A percentile compares a stretch with the other conserved stretches of the same genome.
Evolutionary conservation across 192 early-diverging fungal genomes (phyloP).

Genomic region (Umbelopsis vinacea): DNA sequence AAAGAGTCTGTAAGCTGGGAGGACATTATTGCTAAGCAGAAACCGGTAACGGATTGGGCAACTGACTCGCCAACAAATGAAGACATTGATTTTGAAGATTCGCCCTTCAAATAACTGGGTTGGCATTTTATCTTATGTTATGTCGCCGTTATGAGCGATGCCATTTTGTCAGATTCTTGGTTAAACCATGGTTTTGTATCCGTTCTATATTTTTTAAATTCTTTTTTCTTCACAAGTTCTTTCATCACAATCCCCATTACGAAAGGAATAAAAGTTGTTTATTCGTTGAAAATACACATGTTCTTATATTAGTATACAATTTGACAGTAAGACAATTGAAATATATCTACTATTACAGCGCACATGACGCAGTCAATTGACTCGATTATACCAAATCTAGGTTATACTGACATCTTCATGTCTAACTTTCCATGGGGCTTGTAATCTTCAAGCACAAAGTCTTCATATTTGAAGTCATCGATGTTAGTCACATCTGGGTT

Average conservation of each 20-base stretch:
- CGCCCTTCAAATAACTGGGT: background rate
- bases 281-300: too few relatives aligned
- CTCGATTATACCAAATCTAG: background rate
- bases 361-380: background rate
- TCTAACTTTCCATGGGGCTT: conserved; percentile 83
- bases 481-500: conserved; percentile 57
- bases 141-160: background rate
- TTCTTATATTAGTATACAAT: background rate
- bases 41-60: conserved; percentile 10
- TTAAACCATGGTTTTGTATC: too few relatives aligned
- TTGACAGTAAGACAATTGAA: background rate
- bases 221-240: too few relatives aligned
- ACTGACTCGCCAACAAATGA: background rate
- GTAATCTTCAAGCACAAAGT: conserved; percentile 84
- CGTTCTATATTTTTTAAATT: too few relatives aligned
- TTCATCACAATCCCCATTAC: too few relatives aligned
- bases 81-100: background rate
- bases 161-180: too few relatives aligned
- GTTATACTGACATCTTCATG: conserved; percentile 95
- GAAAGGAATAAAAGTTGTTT: too few relatives aligned
- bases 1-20: background rate
- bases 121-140: background rate
- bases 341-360: background rate
- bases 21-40: background rate
- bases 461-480: conserved; percentile 80